phyloP scores from a whole-genome alignment of 2,329 filamentous ascomycete genomes.

The Aspergillus hortae region DNA sequence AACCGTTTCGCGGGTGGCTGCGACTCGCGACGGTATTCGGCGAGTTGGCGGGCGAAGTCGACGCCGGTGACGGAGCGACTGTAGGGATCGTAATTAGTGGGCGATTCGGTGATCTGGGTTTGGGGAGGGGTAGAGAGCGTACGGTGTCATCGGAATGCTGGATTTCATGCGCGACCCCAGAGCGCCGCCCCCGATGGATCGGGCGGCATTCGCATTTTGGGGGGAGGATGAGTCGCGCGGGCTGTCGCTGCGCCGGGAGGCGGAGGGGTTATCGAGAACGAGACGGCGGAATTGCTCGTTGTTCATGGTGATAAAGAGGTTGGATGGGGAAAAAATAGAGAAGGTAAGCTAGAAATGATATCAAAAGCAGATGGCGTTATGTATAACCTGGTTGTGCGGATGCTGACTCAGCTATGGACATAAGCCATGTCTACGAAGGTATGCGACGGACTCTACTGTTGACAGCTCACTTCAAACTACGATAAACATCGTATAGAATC shows the following conservation, averaged over 20 bases:
- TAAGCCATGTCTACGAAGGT: background rate
- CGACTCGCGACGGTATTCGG: conserved; percentile 62
- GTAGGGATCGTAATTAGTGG: conserved; percentile 1
- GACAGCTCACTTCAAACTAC: background rate
- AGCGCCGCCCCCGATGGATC: conserved; percentile 47
- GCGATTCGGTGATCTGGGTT: background rate
- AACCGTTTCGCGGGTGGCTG: conserved; percentile 67
- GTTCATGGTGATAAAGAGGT: conserved; percentile 64
- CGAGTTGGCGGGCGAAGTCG: conserved; percentile 81
- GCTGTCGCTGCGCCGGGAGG: conserved; percentile 16
- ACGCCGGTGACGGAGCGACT: conserved; percentile 65
- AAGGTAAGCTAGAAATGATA: too few relatives aligned
- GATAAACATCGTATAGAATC: too few relatives aligned
- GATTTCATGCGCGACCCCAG: conserved; percentile 75
- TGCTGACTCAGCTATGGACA: background rate
- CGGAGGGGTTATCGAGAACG: conserved; percentile 51
- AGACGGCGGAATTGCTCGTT: conserved; percentile 91
- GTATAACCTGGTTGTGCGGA: background rate
- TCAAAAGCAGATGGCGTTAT: too few relatives aligned
- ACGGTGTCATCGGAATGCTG: conserved; percentile 94
- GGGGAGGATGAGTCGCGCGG: conserved; percentile 10
- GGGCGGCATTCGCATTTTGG: conserved; percentile 7
- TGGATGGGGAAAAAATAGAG: background rate
- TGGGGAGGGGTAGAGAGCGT: conserved; percentile 15
- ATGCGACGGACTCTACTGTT: background rate